Evolutionary conservation across 148 eudicot species (phyloP).

Genomic region (Fagopyrum tataricum): DNA sequence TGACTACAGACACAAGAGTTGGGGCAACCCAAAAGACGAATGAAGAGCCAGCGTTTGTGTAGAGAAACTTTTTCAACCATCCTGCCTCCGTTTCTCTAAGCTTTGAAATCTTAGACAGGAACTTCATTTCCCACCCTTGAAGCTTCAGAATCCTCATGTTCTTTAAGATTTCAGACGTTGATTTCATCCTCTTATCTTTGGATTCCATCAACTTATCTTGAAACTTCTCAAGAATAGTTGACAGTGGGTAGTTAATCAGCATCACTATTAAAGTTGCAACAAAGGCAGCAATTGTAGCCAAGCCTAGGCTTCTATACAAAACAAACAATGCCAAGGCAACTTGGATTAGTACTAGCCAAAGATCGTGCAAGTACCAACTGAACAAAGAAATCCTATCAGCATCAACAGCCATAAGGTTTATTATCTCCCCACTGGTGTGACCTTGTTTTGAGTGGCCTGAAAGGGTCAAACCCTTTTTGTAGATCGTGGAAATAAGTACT

Average conservation of each 20-base stretch:
- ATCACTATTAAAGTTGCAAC: constrained; percentile 41
- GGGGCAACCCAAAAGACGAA: constrained; percentile 50
- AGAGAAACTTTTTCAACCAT: constrained; percentile 38
- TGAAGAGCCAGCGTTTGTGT: constrained; percentile 27
- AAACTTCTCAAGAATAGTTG: constrained; percentile 29
- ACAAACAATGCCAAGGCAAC: constrained; percentile 38
- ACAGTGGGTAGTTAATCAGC: constrained; percentile 43
- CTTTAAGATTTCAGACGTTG: constrained; percentile 43
- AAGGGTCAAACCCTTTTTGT: constrained; percentile 48
- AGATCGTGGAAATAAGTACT: constrained; percentile 47
- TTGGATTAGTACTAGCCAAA: constrained; percentile 53
- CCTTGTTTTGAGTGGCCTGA: constrained; percentile 54
- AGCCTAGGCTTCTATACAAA: constrained; percentile 47
- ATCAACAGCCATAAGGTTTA: constrained; percentile 64
- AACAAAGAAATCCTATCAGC: constrained; percentile 49
- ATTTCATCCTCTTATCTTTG: constrained; percentile 47
- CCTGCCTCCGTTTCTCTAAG: constrained; percentile 28
- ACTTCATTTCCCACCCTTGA: constrained; percentile 57
- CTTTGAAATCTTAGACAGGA: constrained; percentile 39
- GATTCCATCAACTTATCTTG: constrained; percentile 38
- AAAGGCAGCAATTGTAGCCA: constrained; percentile 46
- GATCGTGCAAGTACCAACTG: constrained; percentile 58
- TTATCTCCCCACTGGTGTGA: constrained; percentile 55
- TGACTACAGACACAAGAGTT: constrained; percentile 35
- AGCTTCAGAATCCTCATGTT: constrained; percentile 53